Evolutionary conservation across 2,329 filamentous ascomycete genomes (phyloP).

Genomic region (Emmonsiellopsis sp.): DNA sequence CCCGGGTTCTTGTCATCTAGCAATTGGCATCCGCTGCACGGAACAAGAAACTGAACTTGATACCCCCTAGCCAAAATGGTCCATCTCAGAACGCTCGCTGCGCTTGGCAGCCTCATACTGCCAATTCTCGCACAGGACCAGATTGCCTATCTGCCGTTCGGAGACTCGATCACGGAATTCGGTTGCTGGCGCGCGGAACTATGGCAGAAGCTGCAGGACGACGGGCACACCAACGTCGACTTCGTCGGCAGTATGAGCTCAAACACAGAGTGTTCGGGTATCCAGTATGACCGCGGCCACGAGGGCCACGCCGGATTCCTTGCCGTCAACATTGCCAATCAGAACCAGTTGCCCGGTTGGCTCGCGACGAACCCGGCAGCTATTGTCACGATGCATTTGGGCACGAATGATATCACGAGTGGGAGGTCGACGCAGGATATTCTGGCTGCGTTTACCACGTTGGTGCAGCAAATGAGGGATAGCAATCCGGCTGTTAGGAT

Average conservation of each 20-base stretch:
- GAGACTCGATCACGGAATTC: constrained; percentile 4
- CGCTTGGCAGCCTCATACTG: not conserved
- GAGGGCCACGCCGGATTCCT: constrained; percentile 37
- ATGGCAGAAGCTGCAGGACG: constrained; percentile 22
- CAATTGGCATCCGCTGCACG: too few species aligned
- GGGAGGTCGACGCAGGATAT: constrained; percentile 25
- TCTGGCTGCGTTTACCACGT: constrained; percentile 31
- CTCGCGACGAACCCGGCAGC: constrained; percentile 34
- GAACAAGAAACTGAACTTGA: too few species aligned
- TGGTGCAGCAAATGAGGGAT: constrained; percentile 29
- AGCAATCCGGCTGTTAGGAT: constrained; percentile 32
- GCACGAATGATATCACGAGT: constrained; percentile 35
- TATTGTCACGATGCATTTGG: constrained; percentile 39
- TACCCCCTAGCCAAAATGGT: not conserved
- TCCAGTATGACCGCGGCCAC: constrained; percentile 33
- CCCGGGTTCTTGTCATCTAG: too few species aligned
- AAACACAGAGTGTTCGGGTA: not conserved
- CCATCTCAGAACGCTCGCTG: not conserved
- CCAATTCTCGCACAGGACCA: not conserved
- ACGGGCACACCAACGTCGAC: constrained; percentile 22
- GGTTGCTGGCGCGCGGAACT: constrained; percentile 27
- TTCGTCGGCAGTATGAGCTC: constrained; percentile 16
- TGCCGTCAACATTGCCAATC: constrained; percentile 35
- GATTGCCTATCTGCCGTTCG: not conserved
- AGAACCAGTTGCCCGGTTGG: constrained; percentile 35